Base-by-base conservation (phyloP, 352 stramenopile genomes). In the Globisporangium spiculum region DNA sequence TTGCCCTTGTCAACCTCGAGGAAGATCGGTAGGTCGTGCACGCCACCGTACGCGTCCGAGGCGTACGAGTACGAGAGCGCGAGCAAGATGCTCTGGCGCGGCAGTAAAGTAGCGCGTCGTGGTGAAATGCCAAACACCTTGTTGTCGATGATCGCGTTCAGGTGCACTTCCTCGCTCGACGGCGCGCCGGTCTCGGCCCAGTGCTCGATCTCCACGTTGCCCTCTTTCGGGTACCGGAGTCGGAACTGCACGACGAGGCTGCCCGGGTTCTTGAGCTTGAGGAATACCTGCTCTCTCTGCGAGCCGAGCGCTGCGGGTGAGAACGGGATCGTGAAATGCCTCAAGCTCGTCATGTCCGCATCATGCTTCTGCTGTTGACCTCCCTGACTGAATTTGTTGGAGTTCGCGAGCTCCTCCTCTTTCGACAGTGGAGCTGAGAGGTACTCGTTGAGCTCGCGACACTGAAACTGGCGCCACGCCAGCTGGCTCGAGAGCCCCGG, bases 151-250 rank as follows among this genome's bases (percentile, higher is more conserved):
- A 96, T 94, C 22, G 79, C 79, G 59, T 93, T 90, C 26, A 86
- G 79, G 10, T 83, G 83, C 55, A 94, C 58, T 62, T 94, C 79
- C 24, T 92, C 81, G 30, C 80, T 80, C 7, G 89, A 97, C 18
- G 93, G 93, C 27, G 93, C 88, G 22, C 88, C 83, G 4, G 90
- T 92, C 60, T 97, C 92, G 24, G 91, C 92, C 95, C 95, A 98
- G 36, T 93, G 90, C 60, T 98, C 94, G 27, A 98, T 90, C 69
- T 98, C 94, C 10, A 98, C 87, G 41, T 96, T 88, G 10, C 85
- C 88, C 61, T 98, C 92, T 66, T 97, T 98, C 8, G 93, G 93
- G 24, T 97, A 93, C 26, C 91, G 86, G 50, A 98, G 61, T 10
- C 78, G 73, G 65, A 96, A 97, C 14, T 86, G 77, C 8, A 96